Conservation (phyloP, 805 yeast genomes). For the Starmerella stellata region DNA sequence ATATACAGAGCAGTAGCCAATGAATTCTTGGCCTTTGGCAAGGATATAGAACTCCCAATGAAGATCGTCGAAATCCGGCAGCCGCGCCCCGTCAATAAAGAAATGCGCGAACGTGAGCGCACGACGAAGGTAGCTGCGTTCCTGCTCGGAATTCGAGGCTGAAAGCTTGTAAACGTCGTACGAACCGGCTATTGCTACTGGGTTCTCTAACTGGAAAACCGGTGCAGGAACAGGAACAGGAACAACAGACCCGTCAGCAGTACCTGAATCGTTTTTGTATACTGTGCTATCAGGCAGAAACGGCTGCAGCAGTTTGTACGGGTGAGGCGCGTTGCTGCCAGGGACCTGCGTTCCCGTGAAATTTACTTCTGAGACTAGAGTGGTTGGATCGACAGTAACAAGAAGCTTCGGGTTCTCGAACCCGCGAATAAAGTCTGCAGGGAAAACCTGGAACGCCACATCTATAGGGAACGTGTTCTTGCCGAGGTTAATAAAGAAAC, state of each 20-base stretch:
- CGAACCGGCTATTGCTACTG: background rate
- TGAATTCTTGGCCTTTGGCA: constrained; percentile 32
- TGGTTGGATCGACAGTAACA: constrained; percentile 52
- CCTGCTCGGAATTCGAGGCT: background rate
- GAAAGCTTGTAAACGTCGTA: constrained; percentile 34
- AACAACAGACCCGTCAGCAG: no score
- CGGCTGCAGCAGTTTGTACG: constrained; percentile 35
- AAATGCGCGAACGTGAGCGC: constrained; percentile 45
- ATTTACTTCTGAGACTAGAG: constrained; percentile 46
- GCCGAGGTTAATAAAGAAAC: constrained; percentile 14
- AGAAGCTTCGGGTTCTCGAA: constrained; percentile 46
- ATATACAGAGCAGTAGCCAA: constrained; percentile 72
- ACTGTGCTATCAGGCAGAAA: constrained; percentile 43
- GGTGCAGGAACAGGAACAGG: constrained; percentile 52
- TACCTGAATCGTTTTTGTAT: constrained; percentile 48
- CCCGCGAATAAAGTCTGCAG: constrained; percentile 75
- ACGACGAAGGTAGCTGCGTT: constrained; percentile 31
- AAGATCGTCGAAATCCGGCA: constrained; percentile 56
- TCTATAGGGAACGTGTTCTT: constrained; percentile 38
- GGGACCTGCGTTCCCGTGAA: background rate
- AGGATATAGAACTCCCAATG: constrained; percentile 65
- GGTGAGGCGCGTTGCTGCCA: constrained; percentile 38
- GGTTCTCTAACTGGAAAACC: background rate
- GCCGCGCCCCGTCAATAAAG: constrained; percentile 87
- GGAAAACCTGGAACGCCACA: constrained; percentile 85